A percentile compares a stretch with the other conserved stretches of the same genome.
phyloP scores from a whole-genome alignment of 2,329 filamentous ascomycete genomes.

The Fusarium mundagurra region DNA sequence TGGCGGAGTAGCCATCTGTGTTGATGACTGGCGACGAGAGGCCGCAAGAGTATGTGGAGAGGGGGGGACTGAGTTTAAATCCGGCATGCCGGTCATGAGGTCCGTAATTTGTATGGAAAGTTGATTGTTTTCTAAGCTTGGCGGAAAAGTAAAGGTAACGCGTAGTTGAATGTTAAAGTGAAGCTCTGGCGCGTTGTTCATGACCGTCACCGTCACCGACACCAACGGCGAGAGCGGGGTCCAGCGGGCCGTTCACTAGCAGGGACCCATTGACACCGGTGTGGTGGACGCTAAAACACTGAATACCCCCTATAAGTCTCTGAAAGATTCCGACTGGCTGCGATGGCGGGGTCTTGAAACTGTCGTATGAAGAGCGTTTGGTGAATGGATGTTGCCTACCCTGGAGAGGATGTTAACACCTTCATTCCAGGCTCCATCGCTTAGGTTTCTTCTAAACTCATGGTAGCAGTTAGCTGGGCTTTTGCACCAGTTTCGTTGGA shows the following conservation, averaged over 20 bases:
- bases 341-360: neutral
- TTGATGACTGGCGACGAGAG: slow-evolving; percentile 56
- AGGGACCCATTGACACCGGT: slow-evolving; percentile 22
- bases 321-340: slow-evolving; percentile 19
- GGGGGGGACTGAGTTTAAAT: slow-evolving; percentile 65
- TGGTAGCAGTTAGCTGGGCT: neutral
- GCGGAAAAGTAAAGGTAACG: neutral
- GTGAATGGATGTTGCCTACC: neutral
- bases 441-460: too few relatives aligned
- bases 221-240: slow-evolving; percentile 29
- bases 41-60: slow-evolving; percentile 57
- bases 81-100: slow-evolving; percentile 55
- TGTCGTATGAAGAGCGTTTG: neutral
- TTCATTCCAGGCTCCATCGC: neutral
- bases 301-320: slow-evolving; percentile 5
- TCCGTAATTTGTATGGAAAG: neutral
- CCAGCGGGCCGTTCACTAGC: slow-evolving; percentile 32
- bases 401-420: neutral
- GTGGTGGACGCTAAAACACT: slow-evolving; percentile 35
- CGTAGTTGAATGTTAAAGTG: slow-evolving; percentile 20
- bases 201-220: neutral
- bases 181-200: slow-evolving; percentile 26
- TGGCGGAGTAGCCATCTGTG: slow-evolving; percentile 55
- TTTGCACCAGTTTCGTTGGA: neutral
- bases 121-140: neutral